Percentiles rank a stretch among this genome's conserved stretches.
phyloP scores from a whole-genome alignment of 805 yeast genomes.

The Sugiyamaella lignohabitans region DNA sequence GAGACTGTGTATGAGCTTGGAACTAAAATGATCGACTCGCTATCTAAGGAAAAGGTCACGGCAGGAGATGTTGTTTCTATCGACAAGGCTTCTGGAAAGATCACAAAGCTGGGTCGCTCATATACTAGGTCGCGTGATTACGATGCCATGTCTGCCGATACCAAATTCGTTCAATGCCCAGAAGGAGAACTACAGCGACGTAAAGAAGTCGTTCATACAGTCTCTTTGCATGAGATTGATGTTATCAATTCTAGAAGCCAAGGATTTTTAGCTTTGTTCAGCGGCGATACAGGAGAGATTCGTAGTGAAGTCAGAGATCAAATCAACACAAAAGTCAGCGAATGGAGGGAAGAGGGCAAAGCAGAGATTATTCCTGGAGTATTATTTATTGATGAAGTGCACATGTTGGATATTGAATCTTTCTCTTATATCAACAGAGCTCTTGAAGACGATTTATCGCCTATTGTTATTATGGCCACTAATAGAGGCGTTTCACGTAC shows the following conservation, averaged over 20 bases:
- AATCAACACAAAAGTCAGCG: conserved; percentile 93
- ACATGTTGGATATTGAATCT: conserved; percentile 96
- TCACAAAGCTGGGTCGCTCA: conserved; percentile 90
- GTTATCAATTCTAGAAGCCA: conserved; percentile 96
- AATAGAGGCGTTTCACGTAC: conserved; percentile 92
- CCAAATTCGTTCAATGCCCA: conserved; percentile 96
- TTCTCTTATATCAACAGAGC: conserved; percentile 95
- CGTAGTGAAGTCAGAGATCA: conserved; percentile 93
- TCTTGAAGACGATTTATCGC: conserved; percentile 91
- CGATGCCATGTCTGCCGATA: conserved; percentile 98
- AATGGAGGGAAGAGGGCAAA: conserved; percentile 98
- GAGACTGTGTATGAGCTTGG: conserved; percentile 96
- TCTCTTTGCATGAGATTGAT: conserved; percentile 95
- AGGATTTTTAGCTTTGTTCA: conserved; percentile 91
- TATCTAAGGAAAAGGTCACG: conserved; percentile 88
- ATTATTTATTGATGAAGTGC: conserved; percentile 93
- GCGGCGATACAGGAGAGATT: conserved; percentile 97
- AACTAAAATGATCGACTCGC: conserved; percentile 86
- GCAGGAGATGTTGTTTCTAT: conserved; percentile 97
- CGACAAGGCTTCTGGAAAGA: conserved; percentile 92
- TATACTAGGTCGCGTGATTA: conserved; percentile 95
- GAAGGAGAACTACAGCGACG: conserved; percentile 97
- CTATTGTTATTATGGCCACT: conserved; percentile 97
- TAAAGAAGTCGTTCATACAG: conserved; percentile 93
- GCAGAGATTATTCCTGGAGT: conserved; percentile 97